Base-by-base conservation (phyloP, 2,329 filamentous ascomycete genomes). In the Leptographium radiaticola region DNA sequence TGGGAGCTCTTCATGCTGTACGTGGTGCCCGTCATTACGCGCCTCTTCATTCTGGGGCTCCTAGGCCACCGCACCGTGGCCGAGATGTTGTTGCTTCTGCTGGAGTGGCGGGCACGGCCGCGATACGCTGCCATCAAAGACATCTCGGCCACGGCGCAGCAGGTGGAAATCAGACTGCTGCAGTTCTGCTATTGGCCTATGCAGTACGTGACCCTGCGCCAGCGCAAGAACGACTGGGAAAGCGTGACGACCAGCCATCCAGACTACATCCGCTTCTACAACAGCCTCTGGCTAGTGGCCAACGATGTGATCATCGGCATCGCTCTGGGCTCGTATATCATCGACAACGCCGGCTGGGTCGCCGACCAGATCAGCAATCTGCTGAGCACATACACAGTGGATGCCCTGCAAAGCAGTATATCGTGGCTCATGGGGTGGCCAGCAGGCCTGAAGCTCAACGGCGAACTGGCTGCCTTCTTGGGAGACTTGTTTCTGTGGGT, bases 121-220 rank as follows among this genome's bases (percentile, higher is more conserved):
- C 83, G 86, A 44, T 84, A 84, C 50, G 84, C 89, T 43, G 93
- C 93, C 0, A 71, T 98, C 54, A 97, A 97, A 66, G 93, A 98
- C 65, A 82, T 97, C 46, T 97, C 90, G 36, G 93, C 93, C 15
- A 97, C 91, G 0, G 93, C 93, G 30, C 93, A 98, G 66, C 93
- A 98, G 68, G 84, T 98, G 39, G 93, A 98, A 68, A 96, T 98
- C 59, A 86, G 93, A 6, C 76, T 98, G 25, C 89, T 97, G 65
- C 93, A 98, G 66, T 97, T 97, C 65, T 97, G 91, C 69, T 98
- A 98, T 67, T 97, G 91, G 90, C 94, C 93, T 2, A 89, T 95
- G 69, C 91, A 98, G 67, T 96, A 97, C 65, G 77, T 91, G 45
- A 97, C 89, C 16, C 70, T 98, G 48, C 84, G 90, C n/a, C 83